These are phyloP conservation scores for Ogataea corticis DNA, from an alignment of 805 yeast species.

Conservation along the genomic window DNA sequence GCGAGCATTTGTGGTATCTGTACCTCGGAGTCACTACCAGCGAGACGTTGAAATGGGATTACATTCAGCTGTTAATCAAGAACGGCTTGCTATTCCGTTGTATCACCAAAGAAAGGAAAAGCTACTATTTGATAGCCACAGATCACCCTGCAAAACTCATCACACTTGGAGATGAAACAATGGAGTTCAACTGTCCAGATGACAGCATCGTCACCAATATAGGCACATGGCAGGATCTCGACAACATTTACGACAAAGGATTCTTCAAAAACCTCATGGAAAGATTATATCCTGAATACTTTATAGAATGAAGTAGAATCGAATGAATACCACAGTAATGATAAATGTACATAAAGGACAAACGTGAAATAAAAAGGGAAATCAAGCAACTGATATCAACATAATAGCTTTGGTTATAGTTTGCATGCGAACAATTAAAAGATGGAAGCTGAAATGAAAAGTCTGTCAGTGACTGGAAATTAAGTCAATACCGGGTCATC, in stretches of 20 bases:
- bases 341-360: constrained; percentile 8
- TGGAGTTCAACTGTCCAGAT: constrained; percentile 2
- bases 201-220: constrained; percentile 13
- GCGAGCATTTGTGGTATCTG: constrained; percentile 45
- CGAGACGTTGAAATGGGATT: constrained; percentile 56
- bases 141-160: not conserved
- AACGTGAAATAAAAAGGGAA: constrained; percentile 6
- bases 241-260: constrained; percentile 52
- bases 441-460: constrained; percentile 7
- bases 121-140: not conserved
- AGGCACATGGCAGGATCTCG: constrained; percentile 33
- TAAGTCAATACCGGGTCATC: not conserved
- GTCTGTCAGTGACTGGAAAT: not conserved
- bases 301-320: constrained; percentile 1
- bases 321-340: constrained; percentile 3
- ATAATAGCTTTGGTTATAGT: not conserved
- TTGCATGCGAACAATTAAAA: constrained; percentile 4
- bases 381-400: not conserved
- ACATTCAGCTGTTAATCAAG: constrained; percentile 41
- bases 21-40: constrained; percentile 60
- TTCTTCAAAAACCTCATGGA: constrained; percentile 42
- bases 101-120: not conserved
- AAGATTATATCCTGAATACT: constrained; percentile 31
- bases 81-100: constrained; percentile 32
- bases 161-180: constrained; percentile 9